Evolutionary conservation across 345 rosid species (phyloP).

Genomic region (thale cress (Arabidopsis thaliana)): DNA sequence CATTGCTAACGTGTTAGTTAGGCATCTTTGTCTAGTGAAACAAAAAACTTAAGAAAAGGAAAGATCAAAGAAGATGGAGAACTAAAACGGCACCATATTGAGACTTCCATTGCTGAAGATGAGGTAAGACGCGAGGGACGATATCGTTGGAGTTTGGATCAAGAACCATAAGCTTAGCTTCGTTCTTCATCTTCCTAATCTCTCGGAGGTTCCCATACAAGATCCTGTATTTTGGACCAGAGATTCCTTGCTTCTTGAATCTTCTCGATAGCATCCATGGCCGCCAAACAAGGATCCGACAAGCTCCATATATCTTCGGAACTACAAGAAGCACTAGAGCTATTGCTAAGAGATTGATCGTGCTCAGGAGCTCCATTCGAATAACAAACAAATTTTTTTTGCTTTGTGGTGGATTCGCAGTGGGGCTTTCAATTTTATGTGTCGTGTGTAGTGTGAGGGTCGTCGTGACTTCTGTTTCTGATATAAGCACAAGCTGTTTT

Average conservation of each 20-base stretch:
- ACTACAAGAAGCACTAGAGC: slow-evolving; percentile 25
- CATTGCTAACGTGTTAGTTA: slow-evolving; percentile 17
- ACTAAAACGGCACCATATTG: slow-evolving; percentile 36
- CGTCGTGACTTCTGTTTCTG: slow-evolving; percentile 10
- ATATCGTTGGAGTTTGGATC: slow-evolving; percentile 34
- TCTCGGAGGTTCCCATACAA: slow-evolving; percentile 33
- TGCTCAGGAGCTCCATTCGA: slow-evolving; percentile 38
- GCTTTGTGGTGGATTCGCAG: slow-evolving; percentile 11
- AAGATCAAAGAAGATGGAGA: neutral
- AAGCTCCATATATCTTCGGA: slow-evolving; percentile 32
- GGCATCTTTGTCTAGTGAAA: slow-evolving; percentile 5
- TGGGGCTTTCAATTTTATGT: neutral
- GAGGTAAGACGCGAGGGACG: slow-evolving; percentile 37
- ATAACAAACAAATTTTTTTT: neutral
- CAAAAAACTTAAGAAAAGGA: neutral
- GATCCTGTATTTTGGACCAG: slow-evolving; percentile 39
- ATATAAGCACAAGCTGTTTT: neutral
- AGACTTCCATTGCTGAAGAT: slow-evolving; percentile 32
- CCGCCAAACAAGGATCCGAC: slow-evolving; percentile 34
- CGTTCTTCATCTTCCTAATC: slow-evolving; percentile 31
- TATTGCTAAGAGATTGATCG: slow-evolving; percentile 25
- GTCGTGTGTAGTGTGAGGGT: neutral
- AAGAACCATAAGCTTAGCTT: slow-evolving; percentile 36
- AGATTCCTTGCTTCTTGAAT: slow-evolving; percentile 44
- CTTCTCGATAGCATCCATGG: slow-evolving; percentile 34